Percentiles rank a stretch among this genome's conserved stretches.
Evolutionary conservation across 345 rosid species (phyloP).

Genomic region (Garcia nutans): DNA sequence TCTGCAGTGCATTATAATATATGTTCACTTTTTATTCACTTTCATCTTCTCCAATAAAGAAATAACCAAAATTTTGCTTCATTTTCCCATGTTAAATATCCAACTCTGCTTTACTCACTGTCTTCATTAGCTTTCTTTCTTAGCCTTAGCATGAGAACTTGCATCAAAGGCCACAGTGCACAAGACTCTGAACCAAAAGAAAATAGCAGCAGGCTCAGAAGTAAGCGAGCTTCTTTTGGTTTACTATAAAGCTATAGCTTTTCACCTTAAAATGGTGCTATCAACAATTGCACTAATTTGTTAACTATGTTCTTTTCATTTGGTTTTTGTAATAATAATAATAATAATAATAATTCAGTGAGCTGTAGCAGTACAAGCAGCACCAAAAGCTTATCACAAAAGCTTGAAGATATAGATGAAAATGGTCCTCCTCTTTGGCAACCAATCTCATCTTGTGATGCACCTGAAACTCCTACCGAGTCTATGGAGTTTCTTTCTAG

Average conservation of each 20-base stretch:
- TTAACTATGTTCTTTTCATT: not conserved
- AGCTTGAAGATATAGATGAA: conserved; percentile 82
- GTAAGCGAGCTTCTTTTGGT: conserved; percentile 21
- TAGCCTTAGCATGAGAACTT: conserved; percentile 24
- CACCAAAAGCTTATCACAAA: conserved; percentile 31
- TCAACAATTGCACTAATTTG: too few species aligned
- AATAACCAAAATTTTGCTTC: conserved; percentile 11
- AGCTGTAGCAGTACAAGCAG: conserved; percentile 29
- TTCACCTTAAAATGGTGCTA: not conserved
- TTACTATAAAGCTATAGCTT: conserved; percentile 3
- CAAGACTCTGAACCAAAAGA: conserved; percentile 14
- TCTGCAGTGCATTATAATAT: conserved; percentile 6
- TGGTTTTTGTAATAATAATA: not conserved
- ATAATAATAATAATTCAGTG: conserved; percentile 35
- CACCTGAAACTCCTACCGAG: conserved; percentile 89
- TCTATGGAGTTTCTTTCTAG: conserved; percentile 95
- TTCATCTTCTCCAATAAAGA: conserved; percentile 16
- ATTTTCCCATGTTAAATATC: conserved; percentile 28
- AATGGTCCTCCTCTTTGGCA: conserved; percentile 49
- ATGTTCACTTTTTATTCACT: not conserved
- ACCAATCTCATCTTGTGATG: conserved; percentile 25
- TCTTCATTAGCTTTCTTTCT: conserved; percentile 16
- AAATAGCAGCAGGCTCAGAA: conserved; percentile 7
- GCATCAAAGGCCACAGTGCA: conserved; percentile 21
- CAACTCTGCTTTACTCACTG: conserved; percentile 17